A percentile compares a stretch with the other conserved stretches of the same genome.
phyloP scores from a whole-genome alignment of 768 basidiomycete genomes.

The Krasilnikovozyma curviuscula region DNA sequence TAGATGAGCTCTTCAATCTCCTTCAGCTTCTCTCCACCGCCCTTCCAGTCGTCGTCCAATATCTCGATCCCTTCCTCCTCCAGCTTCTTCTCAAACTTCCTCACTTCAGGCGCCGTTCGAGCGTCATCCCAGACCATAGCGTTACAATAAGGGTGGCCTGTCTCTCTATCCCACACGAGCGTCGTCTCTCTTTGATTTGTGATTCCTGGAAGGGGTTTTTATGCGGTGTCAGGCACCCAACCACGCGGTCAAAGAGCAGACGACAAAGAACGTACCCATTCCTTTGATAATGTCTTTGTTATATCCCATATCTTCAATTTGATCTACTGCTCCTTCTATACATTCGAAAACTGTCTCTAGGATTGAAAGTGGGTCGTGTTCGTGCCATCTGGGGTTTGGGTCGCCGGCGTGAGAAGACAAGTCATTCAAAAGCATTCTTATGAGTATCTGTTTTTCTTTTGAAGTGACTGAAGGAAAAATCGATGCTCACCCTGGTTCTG shows the following conservation, averaged over 20 bases:
- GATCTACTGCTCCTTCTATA: constrained; percentile 49
- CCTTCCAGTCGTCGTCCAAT: not conserved
- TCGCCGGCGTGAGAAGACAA: constrained; percentile 20
- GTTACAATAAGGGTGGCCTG: constrained; percentile 65
- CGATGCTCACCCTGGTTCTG: constrained; percentile 7
- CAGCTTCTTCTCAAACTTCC: constrained; percentile 56
- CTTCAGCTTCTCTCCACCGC: constrained; percentile 29
- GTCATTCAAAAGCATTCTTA: too few species aligned
- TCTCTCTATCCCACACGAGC: constrained; percentile 74
- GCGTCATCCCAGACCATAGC: constrained; percentile 83
- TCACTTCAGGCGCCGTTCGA: constrained; percentile 69
- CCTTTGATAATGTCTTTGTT: constrained; percentile 63
- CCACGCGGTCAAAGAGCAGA: constrained; percentile 8
- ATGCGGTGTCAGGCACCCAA: constrained; percentile 1
- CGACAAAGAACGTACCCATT: constrained; percentile 46
- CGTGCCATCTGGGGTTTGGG: constrained; percentile 57
- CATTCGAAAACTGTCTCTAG: constrained; percentile 52
- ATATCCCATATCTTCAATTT: constrained; percentile 59
- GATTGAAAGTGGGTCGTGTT: constrained; percentile 75
- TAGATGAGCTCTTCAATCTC: constrained; percentile 27
- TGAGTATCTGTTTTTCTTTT: too few species aligned
- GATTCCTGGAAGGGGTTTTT: constrained; percentile 45
- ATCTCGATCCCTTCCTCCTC: constrained; percentile 43
- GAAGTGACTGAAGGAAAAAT: too few species aligned
- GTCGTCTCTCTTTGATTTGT: constrained; percentile 92